Evolutionary conservation across 352 stramenopile genomes (phyloP).

Genomic region (Pythium coloratum): DNA sequence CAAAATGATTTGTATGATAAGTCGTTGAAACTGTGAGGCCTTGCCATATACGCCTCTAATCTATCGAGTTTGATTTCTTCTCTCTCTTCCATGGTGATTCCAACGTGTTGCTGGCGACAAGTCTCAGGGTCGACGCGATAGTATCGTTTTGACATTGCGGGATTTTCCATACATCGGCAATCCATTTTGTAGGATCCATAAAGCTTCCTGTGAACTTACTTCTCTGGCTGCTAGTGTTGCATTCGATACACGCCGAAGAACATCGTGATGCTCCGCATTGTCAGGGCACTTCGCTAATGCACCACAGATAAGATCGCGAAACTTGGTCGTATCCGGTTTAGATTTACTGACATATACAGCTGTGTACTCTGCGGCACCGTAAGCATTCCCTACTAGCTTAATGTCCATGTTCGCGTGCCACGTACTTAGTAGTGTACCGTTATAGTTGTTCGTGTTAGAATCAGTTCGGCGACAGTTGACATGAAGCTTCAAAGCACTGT

Average conservation of each 20-base stretch:
- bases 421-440: neutral
- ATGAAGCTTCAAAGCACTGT: neutral
- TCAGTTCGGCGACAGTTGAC: neutral
- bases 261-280: neutral
- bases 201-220: conserved; percentile 8
- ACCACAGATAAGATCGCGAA: conserved; percentile 10
- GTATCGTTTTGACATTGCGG: conserved; percentile 5
- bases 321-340: conserved; percentile 14
- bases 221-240: neutral
- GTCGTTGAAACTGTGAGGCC: neutral
- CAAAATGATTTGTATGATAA: neutral
- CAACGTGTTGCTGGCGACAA: neutral
- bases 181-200: conserved; percentile 5
- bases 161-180: conserved; percentile 5
- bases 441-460: neutral
- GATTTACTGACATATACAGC: conserved; percentile 34
- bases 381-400: conserved; percentile 29
- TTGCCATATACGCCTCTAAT: neutral
- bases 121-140: neutral
- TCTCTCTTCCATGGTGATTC: neutral
- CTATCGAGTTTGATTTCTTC: neutral
- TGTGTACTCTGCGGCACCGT: conserved; percentile 30
- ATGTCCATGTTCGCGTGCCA: conserved; percentile 17
- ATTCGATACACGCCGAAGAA: conserved; percentile 10
- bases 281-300: neutral